Evolutionary conservation across 129 eudicot species (phyloP), one percentile per base, ranked within the genome.

Genomic region (Lactuca saligna): DNA sequence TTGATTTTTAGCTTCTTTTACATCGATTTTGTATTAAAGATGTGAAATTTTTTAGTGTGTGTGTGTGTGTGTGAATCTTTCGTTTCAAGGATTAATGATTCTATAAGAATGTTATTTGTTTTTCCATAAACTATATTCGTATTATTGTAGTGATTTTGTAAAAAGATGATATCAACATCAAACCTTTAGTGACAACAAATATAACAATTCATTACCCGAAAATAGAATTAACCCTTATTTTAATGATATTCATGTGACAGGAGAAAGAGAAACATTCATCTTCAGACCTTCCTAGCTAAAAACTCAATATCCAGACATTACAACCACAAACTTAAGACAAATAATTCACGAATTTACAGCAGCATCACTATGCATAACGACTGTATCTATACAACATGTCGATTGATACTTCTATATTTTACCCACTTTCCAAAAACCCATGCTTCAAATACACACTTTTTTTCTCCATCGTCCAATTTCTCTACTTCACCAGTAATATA

Each of bases 331-430:
- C 13, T 8, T 17, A 41, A n/a, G 69, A 68, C 15, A 53, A 61
- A 76, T 29, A 58, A 44, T 76, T 31, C 64, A 68, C 3, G 75
- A 61, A 76, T 76, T 54, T 76, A 70, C 80, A 75, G 59, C 46
- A 15, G 46, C 63, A 10, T 63, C 54, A 68, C 15, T 67, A 59
- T 50, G 63, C 69, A 68, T 60, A 42, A 66, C 9, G 44, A 75
- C 17, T 75, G 69, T 60, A 61, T 61, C 80, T 76, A 69, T 76
- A 76, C 71, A 61, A 76, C 71, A 61, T 42, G 57, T 63, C 71
- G 51, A 61, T 61, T 60, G 37, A 25, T 54, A 60, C 32, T 46
- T 65, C 17, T 57, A 66, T 50, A 66, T 34, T 67, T 58, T 60
- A 51, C 15, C 32, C 34, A 34, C 54, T 48, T 48, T 56, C 63